Evolutionary conservation across 768 basidiomycete species (phyloP), one percentile per base, ranked within the genome.

Genomic region (Tricholoma furcatifolium): DNA sequence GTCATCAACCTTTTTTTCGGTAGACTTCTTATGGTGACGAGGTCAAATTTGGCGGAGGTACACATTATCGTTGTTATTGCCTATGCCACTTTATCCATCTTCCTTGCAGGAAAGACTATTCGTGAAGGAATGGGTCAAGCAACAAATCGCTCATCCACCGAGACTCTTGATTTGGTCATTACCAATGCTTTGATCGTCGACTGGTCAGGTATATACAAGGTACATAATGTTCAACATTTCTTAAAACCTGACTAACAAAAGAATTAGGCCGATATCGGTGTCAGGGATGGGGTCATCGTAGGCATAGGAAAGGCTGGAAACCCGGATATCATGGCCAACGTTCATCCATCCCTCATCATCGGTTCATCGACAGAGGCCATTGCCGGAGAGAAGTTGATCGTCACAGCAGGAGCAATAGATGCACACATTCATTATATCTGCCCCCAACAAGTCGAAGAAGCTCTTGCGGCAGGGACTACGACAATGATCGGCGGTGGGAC

Each of bases 271-370:
- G 97, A 98, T 63, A 92, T 99, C 46, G 96, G 97, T 23, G 78
- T 99, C 50, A 93, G 88, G 69, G 66, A 82, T 50, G 95, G 95
- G 0, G 60, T 73, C 34, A 98, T 98, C 56, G 77, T 75, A 11
- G 93, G 89, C 0, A 87, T 98, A 47, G 97, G 96, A n/a, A 98
- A 99, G 69, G 91, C 93, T 8, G 97, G 97, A 1, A 99, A 98
- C 67, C 94, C 93, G 3, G 93, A 98, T 63, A 77, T 89, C 49
- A 97, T 97, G 93, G 82, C 83, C 9, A 77, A 78, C 35, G 88
- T 98, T 24, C 76, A 87, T 54, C 79, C 79, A 0, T 67, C 74
- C 5, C 84, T 98, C 62, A 65, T 91, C 56, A 80, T 98, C 46
- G 95, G 95, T 35, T 92, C 91, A 11, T 88, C 87, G 6, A 98